A percentile compares a stretch with the other conserved stretches of the same genome.
phyloP scores from a whole-genome alignment of 2,329 filamentous ascomycete species.

The Talaromyces sp. region DNA sequence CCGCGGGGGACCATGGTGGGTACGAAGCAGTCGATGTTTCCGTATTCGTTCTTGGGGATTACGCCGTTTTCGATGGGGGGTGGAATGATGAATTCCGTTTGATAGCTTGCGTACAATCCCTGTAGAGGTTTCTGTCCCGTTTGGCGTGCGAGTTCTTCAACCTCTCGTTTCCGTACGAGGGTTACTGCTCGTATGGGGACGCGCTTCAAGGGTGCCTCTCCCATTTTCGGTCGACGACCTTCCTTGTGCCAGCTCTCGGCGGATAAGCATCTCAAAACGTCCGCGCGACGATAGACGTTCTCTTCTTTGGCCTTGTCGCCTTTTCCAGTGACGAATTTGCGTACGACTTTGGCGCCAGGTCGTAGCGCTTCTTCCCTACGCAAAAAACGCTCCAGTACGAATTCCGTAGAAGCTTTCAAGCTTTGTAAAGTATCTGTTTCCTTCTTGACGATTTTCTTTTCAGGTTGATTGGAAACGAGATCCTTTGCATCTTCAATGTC shows the following conservation, averaged over 20 bases:
- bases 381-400: conserved; percentile 79
- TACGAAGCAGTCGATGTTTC: conserved; percentile 94
- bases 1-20: conserved; percentile 88
- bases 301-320: conserved; percentile 71
- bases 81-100: conserved; percentile 96
- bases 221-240: conserved; percentile 70
- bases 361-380: conserved; percentile 87
- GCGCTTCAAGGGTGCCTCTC: conserved; percentile 74
- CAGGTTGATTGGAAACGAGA: conserved; percentile 68
- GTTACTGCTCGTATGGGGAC: conserved; percentile 92
- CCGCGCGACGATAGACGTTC: conserved; percentile 74
- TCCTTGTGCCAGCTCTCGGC: conserved; percentile 98
- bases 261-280: conserved; percentile 82
- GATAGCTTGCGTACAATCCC: conserved; percentile 76
- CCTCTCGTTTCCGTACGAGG: conserved; percentile 78
- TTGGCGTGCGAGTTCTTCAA: conserved; percentile 77
- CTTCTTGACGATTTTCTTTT: conserved; percentile 71
- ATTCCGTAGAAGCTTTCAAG: conserved; percentile 83
- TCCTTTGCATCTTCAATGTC: conserved; percentile 76
- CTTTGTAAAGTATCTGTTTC: conserved; percentile 81
- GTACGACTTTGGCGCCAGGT: conserved; percentile 66
- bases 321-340: conserved; percentile 73
- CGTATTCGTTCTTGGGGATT: conserved; percentile 92
- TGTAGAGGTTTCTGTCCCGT: conserved; percentile 83
- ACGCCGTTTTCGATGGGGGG: conserved; percentile 77